phyloP scores from a whole-genome alignment of 371 early-diverging fungal species.

The Mortierella sp. region DNA sequence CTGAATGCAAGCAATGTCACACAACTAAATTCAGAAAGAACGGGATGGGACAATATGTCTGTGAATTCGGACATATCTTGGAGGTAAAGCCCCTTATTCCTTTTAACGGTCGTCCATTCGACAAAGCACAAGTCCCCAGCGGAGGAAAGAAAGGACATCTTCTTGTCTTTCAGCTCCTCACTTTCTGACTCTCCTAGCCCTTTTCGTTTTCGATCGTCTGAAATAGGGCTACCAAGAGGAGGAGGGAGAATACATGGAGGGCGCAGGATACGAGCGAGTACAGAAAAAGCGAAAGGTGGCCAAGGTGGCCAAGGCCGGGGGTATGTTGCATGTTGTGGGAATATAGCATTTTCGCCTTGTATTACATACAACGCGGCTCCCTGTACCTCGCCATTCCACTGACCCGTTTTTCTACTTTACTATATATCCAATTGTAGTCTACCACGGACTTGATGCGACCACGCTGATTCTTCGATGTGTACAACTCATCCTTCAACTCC shows the following conservation, averaged over 20 bases:
- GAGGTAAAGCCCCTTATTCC: conserved; percentile 18
- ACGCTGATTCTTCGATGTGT: conserved; percentile 19
- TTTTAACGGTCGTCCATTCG: background rate
- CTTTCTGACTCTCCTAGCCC: too few species aligned
- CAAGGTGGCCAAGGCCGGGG: background rate
- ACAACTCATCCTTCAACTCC: conserved; percentile 33
- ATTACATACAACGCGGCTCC: too few species aligned
- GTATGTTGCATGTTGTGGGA: background rate
- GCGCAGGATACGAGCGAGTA: conserved; percentile 23
- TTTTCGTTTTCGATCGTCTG: background rate
- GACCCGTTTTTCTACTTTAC: background rate
- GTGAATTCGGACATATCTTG: conserved; percentile 43
- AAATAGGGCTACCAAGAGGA: conserved; percentile 51
- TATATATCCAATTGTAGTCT: conserved; percentile 15
- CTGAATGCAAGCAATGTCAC: conserved; percentile 38
- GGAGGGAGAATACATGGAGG: conserved; percentile 34
- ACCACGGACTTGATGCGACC: conserved; percentile 18
- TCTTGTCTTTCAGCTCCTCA: background rate
- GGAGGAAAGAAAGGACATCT: too few species aligned
- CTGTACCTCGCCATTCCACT: background rate
- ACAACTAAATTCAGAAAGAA: conserved; percentile 36
- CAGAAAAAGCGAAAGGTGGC: conserved; percentile 20
- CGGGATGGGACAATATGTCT: conserved; percentile 33
- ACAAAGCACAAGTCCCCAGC: background rate
- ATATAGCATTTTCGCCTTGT: background rate